phyloP scores from a whole-genome alignment of 2,329 filamentous ascomycete species.

The Diaporthe humulicola region DNA sequence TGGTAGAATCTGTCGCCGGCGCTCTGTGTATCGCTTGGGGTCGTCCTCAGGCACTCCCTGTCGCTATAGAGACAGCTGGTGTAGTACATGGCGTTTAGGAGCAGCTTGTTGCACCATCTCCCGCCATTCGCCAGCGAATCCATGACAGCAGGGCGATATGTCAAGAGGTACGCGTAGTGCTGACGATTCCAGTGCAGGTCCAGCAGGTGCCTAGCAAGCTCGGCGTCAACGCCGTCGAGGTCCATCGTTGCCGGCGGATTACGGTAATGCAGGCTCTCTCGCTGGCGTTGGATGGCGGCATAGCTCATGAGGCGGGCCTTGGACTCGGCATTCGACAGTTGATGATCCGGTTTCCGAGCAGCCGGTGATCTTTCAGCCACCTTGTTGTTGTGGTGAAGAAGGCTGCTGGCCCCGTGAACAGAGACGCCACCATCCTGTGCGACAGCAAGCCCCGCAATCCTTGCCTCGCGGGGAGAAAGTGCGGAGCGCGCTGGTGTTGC shows the following conservation, averaged over 20 bases:
- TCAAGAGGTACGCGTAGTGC: conserved; percentile 1
- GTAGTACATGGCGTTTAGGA: conserved; percentile 14
- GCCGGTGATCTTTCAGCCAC: background rate
- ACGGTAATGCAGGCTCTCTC: background rate
- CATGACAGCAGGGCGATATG: conserved; percentile 8
- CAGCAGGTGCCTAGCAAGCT: background rate
- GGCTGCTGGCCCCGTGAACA: background rate
- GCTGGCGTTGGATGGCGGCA: background rate
- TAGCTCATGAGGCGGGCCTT: conserved; percentile 6
- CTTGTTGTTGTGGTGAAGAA: background rate
- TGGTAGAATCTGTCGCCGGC: conserved; percentile 8
- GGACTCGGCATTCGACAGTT: background rate
- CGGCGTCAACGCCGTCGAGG: background rate
- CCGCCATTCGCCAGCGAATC: background rate
- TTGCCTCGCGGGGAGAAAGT: conserved; percentile 2
- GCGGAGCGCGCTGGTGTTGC: background rate
- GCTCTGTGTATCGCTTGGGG: conserved; percentile 9
- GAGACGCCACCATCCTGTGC: background rate
- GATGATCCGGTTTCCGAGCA: background rate
- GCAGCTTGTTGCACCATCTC: conserved; percentile 6
- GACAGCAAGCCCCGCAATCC: background rate
- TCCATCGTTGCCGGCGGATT: background rate
- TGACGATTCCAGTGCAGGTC: conserved; percentile 9
- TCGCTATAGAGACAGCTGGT: conserved; percentile 3
- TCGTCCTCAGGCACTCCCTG: background rate